Evolutionary conservation across 352 stramenopile genomes (phyloP), one percentile per base, ranked within the genome.

Genomic region (Plasmopara viticola): DNA sequence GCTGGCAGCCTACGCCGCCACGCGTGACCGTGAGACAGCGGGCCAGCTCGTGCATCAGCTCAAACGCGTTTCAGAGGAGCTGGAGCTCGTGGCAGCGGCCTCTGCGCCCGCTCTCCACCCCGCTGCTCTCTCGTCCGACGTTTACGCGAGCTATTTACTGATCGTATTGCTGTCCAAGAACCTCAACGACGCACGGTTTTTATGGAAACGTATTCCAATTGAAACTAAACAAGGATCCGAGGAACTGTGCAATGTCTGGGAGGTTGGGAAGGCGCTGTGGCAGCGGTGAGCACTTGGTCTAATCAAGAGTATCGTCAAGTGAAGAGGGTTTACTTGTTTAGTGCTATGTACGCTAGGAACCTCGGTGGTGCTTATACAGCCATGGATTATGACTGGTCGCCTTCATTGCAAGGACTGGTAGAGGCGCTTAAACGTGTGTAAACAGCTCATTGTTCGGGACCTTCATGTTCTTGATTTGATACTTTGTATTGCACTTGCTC

Each of bases 221-320:
- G 67, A 66, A 25, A 64, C 58, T 5, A 89, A 87, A 56, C 53
- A 75, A 18, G 46, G 35, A 2, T 74, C 67, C 0, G 62, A 83
- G 33, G 51, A 72, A 25, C 62, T 85, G 1, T 35, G 20, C 1
- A 64, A 75, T 4, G 64, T 82, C 10, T 89, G 78, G 78, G 67
- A 70, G 37, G 79, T 89, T 42, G 75, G 75, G 39, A 89, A 83
- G 43, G 71, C 71, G 44, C 51, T 89, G 0, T 89, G 78, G 78
- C 57, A 81, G 39, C 62, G 78, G 75, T 86, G 37, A 47, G 58
- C 56, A 34, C 6, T 18, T 44, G 33, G 17, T 14, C 34, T 9
- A 30, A 34, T 5, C 9, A 0, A 20, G 13, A 41, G 48, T 40
- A 25, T 46, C 28, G 40, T 25, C 33, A 44, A 35, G 28, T 44